Evolutionary conservation across 345 rosid species (phyloP), one percentile per base, ranked within the genome.

Genomic region (Citrus glauca): DNA sequence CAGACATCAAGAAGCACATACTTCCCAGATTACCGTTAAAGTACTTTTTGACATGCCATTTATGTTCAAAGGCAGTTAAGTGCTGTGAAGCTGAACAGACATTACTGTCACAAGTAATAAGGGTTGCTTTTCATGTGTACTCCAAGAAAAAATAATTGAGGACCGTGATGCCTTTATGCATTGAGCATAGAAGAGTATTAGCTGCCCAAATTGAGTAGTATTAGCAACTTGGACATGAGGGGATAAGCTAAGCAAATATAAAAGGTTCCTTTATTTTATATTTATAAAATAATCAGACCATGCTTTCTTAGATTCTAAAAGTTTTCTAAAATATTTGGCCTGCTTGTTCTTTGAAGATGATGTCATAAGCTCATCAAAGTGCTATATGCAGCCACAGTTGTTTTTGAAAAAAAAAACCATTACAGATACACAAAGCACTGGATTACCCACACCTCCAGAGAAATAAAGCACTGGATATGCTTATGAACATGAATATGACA

Each of bases 1-100:
- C n/a, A 72, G 25, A 53, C 14, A 60, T 20, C 48, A 30, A 40
- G 38, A 73, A 73, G 66, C 24, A 73, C 76, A 73, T 32, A 59
- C 55, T 73, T 73, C 42, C 66, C 33, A 40, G 42, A 30, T 45
- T 45, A 74, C 42, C 0, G 7, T 42, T 38, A 42, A 27, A n/a
- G 19, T 62, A 24, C 10, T 35, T 6, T 6, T 59, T 35, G 19
- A 37, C 33, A 14, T 59, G n/a, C 27, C 65, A 33, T 27, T 30
- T 20, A 37, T 14, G 32, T 50, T 32, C 33, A 50, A 66, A 66
- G 55, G 17, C 7, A 71, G 40, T 19, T 37, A 38, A 33, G 22
- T 45, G 30, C 64, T 5, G 75, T 22, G 14, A 71, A 74, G 32
- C n/a, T 74, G 77, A 62, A 74, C 37, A 37, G 7, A 45, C 7